Conservation (phyloP, 768 basidiomycete genomes). For the Strobilomyces dryophilus region DNA sequence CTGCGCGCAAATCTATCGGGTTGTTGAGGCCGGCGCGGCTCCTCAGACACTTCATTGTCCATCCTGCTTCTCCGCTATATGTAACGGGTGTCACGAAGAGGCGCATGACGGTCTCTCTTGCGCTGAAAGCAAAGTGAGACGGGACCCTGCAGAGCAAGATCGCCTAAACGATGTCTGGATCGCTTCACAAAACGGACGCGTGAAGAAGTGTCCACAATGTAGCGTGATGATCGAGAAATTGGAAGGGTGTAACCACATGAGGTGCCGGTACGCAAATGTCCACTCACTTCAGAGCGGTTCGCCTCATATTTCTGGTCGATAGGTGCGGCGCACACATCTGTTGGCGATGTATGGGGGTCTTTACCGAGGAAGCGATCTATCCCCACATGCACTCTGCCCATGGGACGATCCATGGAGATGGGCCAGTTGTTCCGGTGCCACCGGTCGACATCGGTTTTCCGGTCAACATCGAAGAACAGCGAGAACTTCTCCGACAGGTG, state of each 20-base stretch:
- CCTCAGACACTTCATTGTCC: constrained; percentile 52
- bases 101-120: constrained; percentile 63
- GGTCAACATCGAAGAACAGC: constrained; percentile 21
- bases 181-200: constrained; percentile 44
- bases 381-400: constrained; percentile 36
- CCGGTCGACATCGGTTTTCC: constrained; percentile 8
- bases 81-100: constrained; percentile 56
- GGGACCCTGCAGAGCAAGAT: constrained; percentile 42
- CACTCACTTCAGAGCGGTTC: not conserved
- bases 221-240: constrained; percentile 61
- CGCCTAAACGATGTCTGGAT: constrained; percentile 60
- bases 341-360: constrained; percentile 55
- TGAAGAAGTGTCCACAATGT: constrained; percentile 73
- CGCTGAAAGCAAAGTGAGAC: constrained; percentile 33
- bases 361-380: constrained; percentile 31
- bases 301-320: not conserved
- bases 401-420: constrained; percentile 26
- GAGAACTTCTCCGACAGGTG: constrained; percentile 11
- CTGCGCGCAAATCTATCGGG: constrained; percentile 68
- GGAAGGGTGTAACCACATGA: constrained; percentile 80
- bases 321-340: constrained; percentile 76
- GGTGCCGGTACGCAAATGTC: constrained; percentile 38
- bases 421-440: constrained; percentile 1
- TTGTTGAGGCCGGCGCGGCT: constrained; percentile 37
- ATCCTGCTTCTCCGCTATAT: constrained; percentile 62